Evolutionary conservation across 345 rosid species (phyloP), one percentile per base, ranked within the genome.

Genomic region (Anastatica hierochuntica): DNA sequence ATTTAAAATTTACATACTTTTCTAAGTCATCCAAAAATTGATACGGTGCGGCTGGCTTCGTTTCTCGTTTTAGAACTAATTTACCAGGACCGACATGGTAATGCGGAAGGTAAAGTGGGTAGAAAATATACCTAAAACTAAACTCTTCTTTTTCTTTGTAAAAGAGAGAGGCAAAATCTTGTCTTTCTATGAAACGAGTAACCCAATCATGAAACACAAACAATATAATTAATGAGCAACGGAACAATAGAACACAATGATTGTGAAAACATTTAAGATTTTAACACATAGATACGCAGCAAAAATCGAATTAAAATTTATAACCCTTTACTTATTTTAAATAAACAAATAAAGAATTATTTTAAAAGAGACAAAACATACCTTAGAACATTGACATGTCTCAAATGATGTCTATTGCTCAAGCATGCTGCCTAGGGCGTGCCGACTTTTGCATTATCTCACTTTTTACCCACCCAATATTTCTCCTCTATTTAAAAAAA

Each of bases 401-500:
- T 56, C 62, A 40, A 67, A 67, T 67, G 72, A 67, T 68, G 75
- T 65, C 70, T 70, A 73, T 67, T 77, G 78, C 53, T 69, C 65
- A 60, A 45, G 82, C 84, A 76, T 77, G 88, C 82, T 67, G 56
- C 58, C 45, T 60, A 33, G 79, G 67, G 81, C 88, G 72, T 79
- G 85, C 86, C 51, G 46, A 61, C 72, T 56, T 37, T 11, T 19
- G 69, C 80, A 83, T 77, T 59, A 77, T 83, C 77, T 39, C 68
- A 67, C 75, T 52, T 54, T 44, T 31, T 29, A 36, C 57, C 50
- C 34, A 52, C 57, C 62, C 67, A 39, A n/a, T n/a, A n/a, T 53
- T 45, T 14, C 23, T 24, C 43, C 44, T 21, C 13, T 14, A 4
- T 39, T 36, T 39, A 47, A 0, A 19, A 39, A 31, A 3, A n/a